Conservation (phyloP, 768 basidiomycete genomes). For the Termitomyces sp. region DNA sequence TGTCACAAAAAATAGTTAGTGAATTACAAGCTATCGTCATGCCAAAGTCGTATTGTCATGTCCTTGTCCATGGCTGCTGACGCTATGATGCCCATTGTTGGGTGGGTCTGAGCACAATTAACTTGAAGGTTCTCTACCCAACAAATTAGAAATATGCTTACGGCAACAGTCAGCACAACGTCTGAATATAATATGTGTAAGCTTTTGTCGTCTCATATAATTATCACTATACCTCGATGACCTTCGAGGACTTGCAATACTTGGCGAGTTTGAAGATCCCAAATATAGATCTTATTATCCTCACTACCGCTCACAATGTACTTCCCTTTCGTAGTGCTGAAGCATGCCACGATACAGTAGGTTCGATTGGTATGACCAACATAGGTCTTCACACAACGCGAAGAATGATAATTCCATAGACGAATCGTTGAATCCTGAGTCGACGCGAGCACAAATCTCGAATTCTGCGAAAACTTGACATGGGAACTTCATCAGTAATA, state of each 20-base stretch:
- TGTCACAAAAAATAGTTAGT: background rate
- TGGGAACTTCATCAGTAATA: constrained; percentile 51
- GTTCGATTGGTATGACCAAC: constrained; percentile 82
- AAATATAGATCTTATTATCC: constrained; percentile 82
- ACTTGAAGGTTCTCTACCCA: background rate
- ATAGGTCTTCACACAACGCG: constrained; percentile 90
- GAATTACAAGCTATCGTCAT: constrained; percentile 32
- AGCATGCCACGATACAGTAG: constrained; percentile 71
- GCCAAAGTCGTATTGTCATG: constrained; percentile 78
- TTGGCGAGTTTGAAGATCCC: constrained; percentile 82
- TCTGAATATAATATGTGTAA: constrained; percentile 21
- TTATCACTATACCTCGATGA: constrained; percentile 57
- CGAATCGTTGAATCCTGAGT: constrained; percentile 95
- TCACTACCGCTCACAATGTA: constrained; percentile 88
- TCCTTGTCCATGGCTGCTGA: constrained; percentile 92
- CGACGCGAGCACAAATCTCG: constrained; percentile 80
- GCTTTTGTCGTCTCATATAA: background rate
- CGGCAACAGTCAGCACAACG: constrained; percentile 76
- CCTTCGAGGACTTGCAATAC: constrained; percentile 72
- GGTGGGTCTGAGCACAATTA: constrained; percentile 58
- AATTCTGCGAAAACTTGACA: constrained; percentile 90
- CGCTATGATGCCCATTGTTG: constrained; percentile 67
- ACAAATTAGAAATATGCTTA: constrained; percentile 23
- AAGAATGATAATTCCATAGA: constrained; percentile 90
- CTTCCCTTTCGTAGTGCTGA: constrained; percentile 51